Base-by-base conservation (phyloP, 148 eudicot genomes). In the Polygonum aviculare region DNA sequence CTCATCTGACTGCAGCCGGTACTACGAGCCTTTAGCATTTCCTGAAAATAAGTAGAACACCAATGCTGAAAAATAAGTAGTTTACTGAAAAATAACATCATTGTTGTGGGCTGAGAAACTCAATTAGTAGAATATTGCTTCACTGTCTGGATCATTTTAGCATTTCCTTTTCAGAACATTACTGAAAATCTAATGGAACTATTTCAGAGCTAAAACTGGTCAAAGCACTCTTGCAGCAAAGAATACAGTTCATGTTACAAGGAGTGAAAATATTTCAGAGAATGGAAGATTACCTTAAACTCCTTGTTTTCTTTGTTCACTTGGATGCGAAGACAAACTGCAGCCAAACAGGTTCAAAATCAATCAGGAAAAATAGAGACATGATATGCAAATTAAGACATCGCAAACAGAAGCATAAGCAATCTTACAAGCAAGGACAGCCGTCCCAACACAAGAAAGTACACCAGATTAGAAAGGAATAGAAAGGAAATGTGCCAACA, bases 271-370 rank as follows among this genome's bases (percentile, higher is more conserved):
- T 60, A 7, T 1, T n/a, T 33, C 40, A 19, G 19, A 3, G 12
- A 44, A 31, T 45, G 35, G 73, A 60, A 72, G 12, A 65, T 75
- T 86, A 90, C 91, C 93, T 87, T 90, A 75, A 90, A 90, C 81
- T 90, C 91, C 83, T 90, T 90, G 82, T 90, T 90, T 73, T 90
- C 93, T 86, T 90, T 87, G 88, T 87, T 90, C 74, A 90, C 91
- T 83, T 90, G 93, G 35, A 87, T 87, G 19, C 93, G 89, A 63
- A 90, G 88, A 81, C 88, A 82, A 54, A 90, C 91, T 87, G 89
- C 45, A 65, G 55, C 9, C 16, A 22, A 60, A 31, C 36, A 31
- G 15, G 6, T 60, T 31, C 26, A 60, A 60, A 26, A 26, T 60
- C 11, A 60, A 60, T 9, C 1, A 60, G 21, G 11, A 60, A 31